Base-by-base conservation (phyloP, 768 basidiomycete genomes). In the Fomitopsis serialis region DNA sequence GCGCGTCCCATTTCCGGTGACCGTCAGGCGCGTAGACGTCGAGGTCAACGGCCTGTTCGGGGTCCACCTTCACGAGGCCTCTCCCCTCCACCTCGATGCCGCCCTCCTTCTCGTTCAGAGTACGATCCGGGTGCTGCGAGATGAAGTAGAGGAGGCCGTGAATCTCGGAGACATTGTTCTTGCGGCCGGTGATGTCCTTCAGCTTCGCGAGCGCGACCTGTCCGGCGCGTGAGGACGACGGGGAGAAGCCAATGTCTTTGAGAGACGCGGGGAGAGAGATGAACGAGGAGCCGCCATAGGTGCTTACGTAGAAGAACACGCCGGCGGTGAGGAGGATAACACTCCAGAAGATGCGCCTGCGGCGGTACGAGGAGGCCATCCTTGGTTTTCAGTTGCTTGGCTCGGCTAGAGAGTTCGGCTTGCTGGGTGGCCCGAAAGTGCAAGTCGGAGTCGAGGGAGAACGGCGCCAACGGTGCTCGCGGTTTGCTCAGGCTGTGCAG, bases 141-240 rank as follows among this genome's bases (percentile, higher is more conserved):
- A 85, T 78, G 42, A 89, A 74, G 61, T 85, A 77, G 27, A 89
- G 70, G n/a, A 90, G 70, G 0, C 85, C 88, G 50, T 82, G 86
- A 24, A 89, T 80, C 66, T 90, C 88, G 48, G 78, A 72, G 24
- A 78, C 60, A 40, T 50, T 37, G 43, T 32, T 24, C 34, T 52
- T 32, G 48, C 53, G 52, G 43, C 49, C 35, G 48, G 58, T 58
- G 36, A 56, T 59, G 49, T 59, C 50, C 42, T 58, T 53, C 12
- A 57, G 50, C 48, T 59, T 59, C n/a, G 77, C 47, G 42, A 62
- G 45, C 63, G 69, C 59, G 45, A 64, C 61, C 60, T 65, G 54
- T 52, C 61, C 58, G 34, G 63, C 62, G 56, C 52, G 72, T 69
- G 57, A 75, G 61, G 40, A 77, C 63, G 55, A 73, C 61, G 23